Base-by-base conservation (phyloP, 2,329 filamentous ascomycete species). In the Pseudohalonectria lignicola region DNA sequence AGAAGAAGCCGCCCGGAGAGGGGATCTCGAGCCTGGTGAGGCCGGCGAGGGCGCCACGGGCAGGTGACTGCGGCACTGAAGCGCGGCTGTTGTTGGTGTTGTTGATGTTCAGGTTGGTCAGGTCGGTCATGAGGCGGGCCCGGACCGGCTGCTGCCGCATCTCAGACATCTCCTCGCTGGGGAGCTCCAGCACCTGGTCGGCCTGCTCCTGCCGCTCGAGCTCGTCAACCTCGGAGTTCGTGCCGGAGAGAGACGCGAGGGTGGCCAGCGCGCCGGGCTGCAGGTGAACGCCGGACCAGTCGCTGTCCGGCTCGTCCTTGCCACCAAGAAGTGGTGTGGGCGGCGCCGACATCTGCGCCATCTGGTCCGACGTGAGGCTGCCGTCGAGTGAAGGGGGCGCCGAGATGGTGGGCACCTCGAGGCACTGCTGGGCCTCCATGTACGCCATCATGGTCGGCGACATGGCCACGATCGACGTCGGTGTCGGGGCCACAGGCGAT, bases 1-100 rank as follows among this genome's bases (percentile, higher is more conserved):
- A 85, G 60, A 95, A 95, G 67, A 95, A 95, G 1, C 83, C 86
- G 19, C 86, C 82, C 0, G 90, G 90, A 0, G 90, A 95, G 5
- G 88, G 90, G 25, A 96, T 87, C 19, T 88, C 88, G 16, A 95
- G 71, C 42, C 75, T 79, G 16, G 84, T 88, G 44, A 95, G 71
- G 29, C 80, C 83, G 40, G 80, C 79, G 12, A 79, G 66, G 12
- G 79, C 11, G 81, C 40, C 69, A 60, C 41, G 67, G 69, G 68
- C 62, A 9, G 74, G 61, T 1, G 67, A 58, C 12, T 60, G 56
- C 13, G 56, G 49, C 26, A 56, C 45, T 9, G 56, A 45, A 32
- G 53, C 47, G 20, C 53, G 54, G 11, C 41, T 15, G 2, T 66
- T 53, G 39, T 52, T 53, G 33, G 71, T 74, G n/a, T n/a, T n/a